These are phyloP conservation scores for Lasiosphaeria ovina DNA, from an alignment of 495 filamentous ascomycete genomes.

Conservation along the genomic window DNA sequence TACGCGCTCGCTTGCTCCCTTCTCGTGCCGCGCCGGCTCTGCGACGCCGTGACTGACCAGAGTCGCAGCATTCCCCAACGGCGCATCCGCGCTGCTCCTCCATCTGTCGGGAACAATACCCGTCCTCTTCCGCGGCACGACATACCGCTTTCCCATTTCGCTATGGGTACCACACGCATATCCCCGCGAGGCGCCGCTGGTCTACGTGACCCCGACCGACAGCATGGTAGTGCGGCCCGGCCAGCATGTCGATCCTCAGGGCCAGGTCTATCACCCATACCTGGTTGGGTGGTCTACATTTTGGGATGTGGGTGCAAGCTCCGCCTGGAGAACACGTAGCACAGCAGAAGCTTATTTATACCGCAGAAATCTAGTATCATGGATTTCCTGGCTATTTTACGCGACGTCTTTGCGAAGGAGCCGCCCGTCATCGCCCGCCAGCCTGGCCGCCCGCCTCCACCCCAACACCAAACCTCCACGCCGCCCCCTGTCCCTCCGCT, in stretches of 20 bases:
- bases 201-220: slow-evolving; percentile 82
- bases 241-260: slow-evolving; percentile 93
- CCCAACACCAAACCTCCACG: slow-evolving; percentile 26
- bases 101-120: slow-evolving; percentile 85
- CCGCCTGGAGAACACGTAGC: not conserved
- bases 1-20: slow-evolving; percentile 40
- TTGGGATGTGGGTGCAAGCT: slow-evolving; percentile 73
- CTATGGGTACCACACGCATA: slow-evolving; percentile 97
- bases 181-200: slow-evolving; percentile 77
- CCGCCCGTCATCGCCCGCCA: slow-evolving; percentile 81
- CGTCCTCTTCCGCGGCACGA: slow-evolving; percentile 80
- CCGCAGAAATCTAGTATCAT: slow-evolving; percentile 73
- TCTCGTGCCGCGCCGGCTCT: not conserved
- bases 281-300: slow-evolving; percentile 82
- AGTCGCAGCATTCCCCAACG: slow-evolving; percentile 80
- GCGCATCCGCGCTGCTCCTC: slow-evolving; percentile 80
- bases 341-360: slow-evolving; percentile 21
- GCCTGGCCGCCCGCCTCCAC: slow-evolving; percentile 49
- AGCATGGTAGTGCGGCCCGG: slow-evolving; percentile 88
- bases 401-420: slow-evolving; percentile 90
- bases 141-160: slow-evolving; percentile 87
- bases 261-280: slow-evolving; percentile 93
- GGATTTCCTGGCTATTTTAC: slow-evolving; percentile 77
- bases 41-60: slow-evolving; percentile 4
- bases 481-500: slow-evolving; percentile 44